Evolutionary conservation across 441 rosid genomes (phyloP), one percentile per base, ranked within the genome.

Genomic region (Gossypium davidsonii): DNA sequence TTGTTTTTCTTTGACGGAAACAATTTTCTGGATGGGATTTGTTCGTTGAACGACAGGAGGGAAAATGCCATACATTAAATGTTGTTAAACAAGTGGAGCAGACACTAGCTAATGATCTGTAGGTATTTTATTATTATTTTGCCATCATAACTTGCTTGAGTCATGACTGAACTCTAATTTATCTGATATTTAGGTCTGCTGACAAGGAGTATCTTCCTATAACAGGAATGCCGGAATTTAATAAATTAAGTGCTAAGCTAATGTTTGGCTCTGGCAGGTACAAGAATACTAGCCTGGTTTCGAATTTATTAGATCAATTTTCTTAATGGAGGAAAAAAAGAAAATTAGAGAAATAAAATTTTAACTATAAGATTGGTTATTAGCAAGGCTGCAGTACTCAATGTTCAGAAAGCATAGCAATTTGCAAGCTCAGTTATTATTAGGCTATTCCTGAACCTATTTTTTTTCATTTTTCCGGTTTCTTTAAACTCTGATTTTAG

Each of bases 141-240:
- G 4, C 18, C 28, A 52, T 21, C 42, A 31, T 20, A 18, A 51
- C 42, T 34, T 73, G 34, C 23, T 63, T 10, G 42, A 42, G 15
- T 39, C 8, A 1, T 18, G 55, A 52, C 60, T 34, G 49, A 73
- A 37, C 51, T 51, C n/a, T 2, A 71, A n/a, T 46, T 73, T 51
- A 34, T 56, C 23, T 55, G 15, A 64, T 51, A 17, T 56, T 12
- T 65, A 73, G 76, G 71, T 73, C 44, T 37, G 64, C 52, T 52
- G 52, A 31, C 23, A 73, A 73, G 37, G 76, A 73, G 21, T 73
- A 73, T 52, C 76, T 73, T 63, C 76, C 76, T 21, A 63, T 52
- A 21, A 73, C 76, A 31, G 76, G 76, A 73, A 63, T 64, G 52
- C 8, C 52, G 7, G 62, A 73, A 63, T 73, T 73, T 63, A 73